Evolutionary conservation across 495 filamentous ascomycete genomes (phyloP), one percentile per base, ranked within the genome.

Genomic region (Rhypophila decipiens): DNA sequence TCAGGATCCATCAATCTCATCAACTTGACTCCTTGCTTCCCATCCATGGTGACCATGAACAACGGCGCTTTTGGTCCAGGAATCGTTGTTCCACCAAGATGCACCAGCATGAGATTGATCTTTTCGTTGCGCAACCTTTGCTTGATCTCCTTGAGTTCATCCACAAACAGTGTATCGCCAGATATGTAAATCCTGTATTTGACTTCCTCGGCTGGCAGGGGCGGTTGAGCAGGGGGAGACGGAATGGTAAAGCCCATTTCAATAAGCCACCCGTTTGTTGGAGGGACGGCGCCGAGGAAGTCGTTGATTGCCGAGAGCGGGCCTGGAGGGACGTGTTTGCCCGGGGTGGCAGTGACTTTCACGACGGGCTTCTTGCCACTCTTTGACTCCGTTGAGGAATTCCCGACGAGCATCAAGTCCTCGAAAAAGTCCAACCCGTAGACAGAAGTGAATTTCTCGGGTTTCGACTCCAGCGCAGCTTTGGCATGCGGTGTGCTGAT

Each of bases 11-110:
- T 66, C 31, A 85, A 40, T 51, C 67, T 58, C 59, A 86, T 76
- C 46, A 85, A 60, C 65, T 79, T 53, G 5, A 85, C 53, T 0
- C 84, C 81, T 61, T 84, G 77, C 59, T 67, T 64, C 9, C 73
- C 84, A 51, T 87, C 83, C 85, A 87, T 87, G 0, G 79, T 85
- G n/a, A 85, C 75, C 80, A 84, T 85, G 8, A 86, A 43, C 44
- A 84, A 57, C 22, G 78, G 77, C 53, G 79, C 35, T 0, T 63
- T 53, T 0, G 80, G 76, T 2, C 72, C 68, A 0, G 83, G 84
- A 7, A 87, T 76, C 20, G 77, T 85, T 2, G 83, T 86, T 0
- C 80, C 82, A 10, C 83, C 81, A 3, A 85, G 64, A 50, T 85
- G 84, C 11, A 80, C 69, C 15, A 89, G 66, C 76, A 87, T 85